Conservation (phyloP, 106 monocot genomes). For the Acorus calamus region DNA sequence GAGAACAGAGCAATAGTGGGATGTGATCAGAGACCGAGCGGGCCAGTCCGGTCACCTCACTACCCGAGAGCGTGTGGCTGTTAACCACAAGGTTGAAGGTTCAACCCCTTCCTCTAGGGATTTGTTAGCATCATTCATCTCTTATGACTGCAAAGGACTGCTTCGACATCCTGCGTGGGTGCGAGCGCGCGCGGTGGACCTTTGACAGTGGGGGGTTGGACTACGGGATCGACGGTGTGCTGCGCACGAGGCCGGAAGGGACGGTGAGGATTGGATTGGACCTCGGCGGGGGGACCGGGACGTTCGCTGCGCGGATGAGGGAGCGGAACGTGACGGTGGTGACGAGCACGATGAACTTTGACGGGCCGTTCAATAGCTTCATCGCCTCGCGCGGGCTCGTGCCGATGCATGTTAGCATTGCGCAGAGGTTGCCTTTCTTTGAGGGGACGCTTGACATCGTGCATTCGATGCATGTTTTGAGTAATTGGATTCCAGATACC, state of each 20-base stretch:
- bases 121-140: no score
- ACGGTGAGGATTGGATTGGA: constrained; percentile 67
- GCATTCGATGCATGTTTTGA: constrained; percentile 63
- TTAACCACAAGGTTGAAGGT: constrained; percentile 80
- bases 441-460: constrained; percentile 66
- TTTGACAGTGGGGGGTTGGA: constrained; percentile 24
- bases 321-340: constrained; percentile 49
- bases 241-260: constrained; percentile 23
- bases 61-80: constrained; percentile 86
- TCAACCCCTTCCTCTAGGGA: constrained; percentile 60
- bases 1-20: no score
- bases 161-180: constrained; percentile 38
- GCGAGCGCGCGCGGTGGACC: constrained; percentile 44
- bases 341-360: constrained; percentile 53
- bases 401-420: constrained; percentile 43
- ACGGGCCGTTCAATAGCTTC: constrained; percentile 69
- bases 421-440: constrained; percentile 53
- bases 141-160: constrained; percentile 71
- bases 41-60: no score
- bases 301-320: constrained; percentile 60
- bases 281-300: constrained; percentile 46
- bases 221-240: constrained; percentile 47
- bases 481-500: constrained; percentile 51
- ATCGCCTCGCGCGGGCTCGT: constrained; percentile 60
- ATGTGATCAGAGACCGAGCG: no score